Evolutionary conservation across 768 basidiomycete species (phyloP), one percentile per base, ranked within the genome.

Genomic region (Vararia minispora): DNA sequence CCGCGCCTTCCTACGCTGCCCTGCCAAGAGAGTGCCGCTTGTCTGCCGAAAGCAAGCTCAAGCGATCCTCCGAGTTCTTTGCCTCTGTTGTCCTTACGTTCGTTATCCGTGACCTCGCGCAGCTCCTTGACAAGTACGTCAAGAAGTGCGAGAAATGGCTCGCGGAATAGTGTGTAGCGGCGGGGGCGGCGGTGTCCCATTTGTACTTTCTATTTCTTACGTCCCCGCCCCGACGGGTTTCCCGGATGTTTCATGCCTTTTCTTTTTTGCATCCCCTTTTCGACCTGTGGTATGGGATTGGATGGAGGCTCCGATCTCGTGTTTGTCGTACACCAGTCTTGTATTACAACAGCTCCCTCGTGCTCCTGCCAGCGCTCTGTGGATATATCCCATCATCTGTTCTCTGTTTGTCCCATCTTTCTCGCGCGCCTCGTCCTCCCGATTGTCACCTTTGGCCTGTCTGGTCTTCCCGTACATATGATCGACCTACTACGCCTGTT

Each of bases 111-210:
- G 88, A 91, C 57, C 68, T 90, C 46, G 84, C 85, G 28, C 76
- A 81, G 51, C 61, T 92, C 35, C 66, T 92, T 44, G 90, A 92
- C 66, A 91, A 92, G 62, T 91, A 90, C 58, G 83, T 80, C 46
- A 90, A 90, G 70, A 85, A 86, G 57, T 87, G 85, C 60, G 88
- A 88, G 62, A 88, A 87, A 60, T 88, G 86, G 84, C 69, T 89
- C 26, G 83, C 77, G 26, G 87, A 91, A 55, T 89, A 66, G 44
- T 10, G 14, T n/a, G n/a, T n/a, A n/a, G 14, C 31, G 6, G 4
- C 31, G 6, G 14, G 12, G 14, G 31, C 12, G 12, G 31, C 31
- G 31, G 27, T 18, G 32, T 13, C 16, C 10, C 13, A 22, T 18
- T 24, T 8, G 26, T 20, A 25, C 23, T 7, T 35, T 16, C 16